Percentiles rank a stretch among this genome's conserved stretches.
These are phyloP conservation scores for Ramularia endophylla DNA, from an alignment of 2,329 filamentous ascomycete genomes.

Conservation along the genomic window DNA sequence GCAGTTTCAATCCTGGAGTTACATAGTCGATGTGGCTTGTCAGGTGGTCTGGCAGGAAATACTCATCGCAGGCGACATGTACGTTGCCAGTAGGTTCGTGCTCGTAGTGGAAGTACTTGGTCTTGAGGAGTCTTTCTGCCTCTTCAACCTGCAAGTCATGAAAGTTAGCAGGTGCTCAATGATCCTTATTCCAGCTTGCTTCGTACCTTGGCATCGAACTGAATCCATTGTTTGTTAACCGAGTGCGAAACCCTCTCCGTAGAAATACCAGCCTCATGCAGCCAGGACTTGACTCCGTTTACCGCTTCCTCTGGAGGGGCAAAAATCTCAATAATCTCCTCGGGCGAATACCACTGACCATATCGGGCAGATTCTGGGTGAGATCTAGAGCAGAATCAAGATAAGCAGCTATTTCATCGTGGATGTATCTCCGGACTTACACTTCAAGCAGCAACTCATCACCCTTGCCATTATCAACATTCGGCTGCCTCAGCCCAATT, in stretches of 20 bases:
- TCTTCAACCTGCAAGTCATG: slow-evolving; percentile 32
- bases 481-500: slow-evolving; percentile 19
- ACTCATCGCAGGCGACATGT: slow-evolving; percentile 35
- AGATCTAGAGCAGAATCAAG: too few species aligned
- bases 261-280: slow-evolving; percentile 29
- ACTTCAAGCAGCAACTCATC: slow-evolving; percentile 16
- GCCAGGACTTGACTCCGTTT: slow-evolving; percentile 35
- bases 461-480: slow-evolving; percentile 13
- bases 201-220: slow-evolving; percentile 41
- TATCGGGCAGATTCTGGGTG: slow-evolving; percentile 28
- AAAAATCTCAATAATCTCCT: slow-evolving; percentile 39
- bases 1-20: slow-evolving; percentile 48
- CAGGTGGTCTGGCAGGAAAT: slow-evolving; percentile 42
- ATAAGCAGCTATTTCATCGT: too few species aligned
- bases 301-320: slow-evolving; percentile 32
- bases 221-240: slow-evolving; percentile 34
- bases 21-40: slow-evolving; percentile 51
- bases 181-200: too few species aligned
- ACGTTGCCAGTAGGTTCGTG: slow-evolving; percentile 46
- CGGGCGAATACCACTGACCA: slow-evolving; percentile 36
- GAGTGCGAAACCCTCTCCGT: slow-evolving; percentile 31
- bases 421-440: too few species aligned
- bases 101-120: slow-evolving; percentile 56
- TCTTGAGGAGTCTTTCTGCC: slow-evolving; percentile 34
- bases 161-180: too few species aligned